These are phyloP conservation scores for Ganoderma leucocontextum DNA, from an alignment of 1,284 basidiomycete genomes.

Conservation along the genomic window DNA sequence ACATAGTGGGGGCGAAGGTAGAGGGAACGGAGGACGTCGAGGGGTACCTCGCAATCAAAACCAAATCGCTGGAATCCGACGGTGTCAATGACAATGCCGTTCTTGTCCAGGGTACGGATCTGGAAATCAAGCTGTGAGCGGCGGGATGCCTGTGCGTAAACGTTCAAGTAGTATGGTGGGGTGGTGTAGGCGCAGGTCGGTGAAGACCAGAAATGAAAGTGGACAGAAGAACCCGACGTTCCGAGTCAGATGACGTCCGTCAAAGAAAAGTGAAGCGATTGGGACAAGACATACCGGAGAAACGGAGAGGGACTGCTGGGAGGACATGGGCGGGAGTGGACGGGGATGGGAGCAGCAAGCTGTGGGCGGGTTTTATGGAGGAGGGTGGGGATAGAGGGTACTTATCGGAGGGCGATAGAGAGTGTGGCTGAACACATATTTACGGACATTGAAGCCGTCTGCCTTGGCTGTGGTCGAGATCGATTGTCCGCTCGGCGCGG, in stretches of 20 bases:
- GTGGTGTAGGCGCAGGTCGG: conserved; percentile 12
- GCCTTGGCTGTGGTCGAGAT: not conserved
- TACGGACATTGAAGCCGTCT: conserved; percentile 1
- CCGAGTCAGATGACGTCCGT: conserved; percentile 23
- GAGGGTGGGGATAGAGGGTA: conserved; percentile 17
- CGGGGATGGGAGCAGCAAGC: conserved; percentile 15
- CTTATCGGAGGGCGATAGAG: conserved; percentile 10
- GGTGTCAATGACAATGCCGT: conserved; percentile 75
- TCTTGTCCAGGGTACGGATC: conserved; percentile 75
- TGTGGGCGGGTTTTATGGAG: conserved; percentile 14
- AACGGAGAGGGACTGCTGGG: conserved; percentile 23
- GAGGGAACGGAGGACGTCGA: conserved; percentile 82
- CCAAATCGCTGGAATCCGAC: conserved; percentile 88
- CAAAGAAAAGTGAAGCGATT: not conserved
- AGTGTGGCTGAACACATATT: conserved; percentile 5
- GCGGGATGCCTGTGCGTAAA: conserved; percentile 7
- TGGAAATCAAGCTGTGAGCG: conserved; percentile 38
- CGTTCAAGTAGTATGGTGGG: conserved; percentile 2
- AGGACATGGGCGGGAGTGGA: conserved; percentile 29
- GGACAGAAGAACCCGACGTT: conserved; percentile 17
- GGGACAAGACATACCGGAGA: conserved; percentile 16
- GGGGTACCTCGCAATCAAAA: conserved; percentile 85
- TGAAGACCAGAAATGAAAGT: conserved; percentile 13
- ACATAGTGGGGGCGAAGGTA: conserved; percentile 88
- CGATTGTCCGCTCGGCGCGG: conserved; percentile 3